phyloP scores from a whole-genome alignment of 108 stramenopile genomes.

The Conticribra guillardii region DNA sequence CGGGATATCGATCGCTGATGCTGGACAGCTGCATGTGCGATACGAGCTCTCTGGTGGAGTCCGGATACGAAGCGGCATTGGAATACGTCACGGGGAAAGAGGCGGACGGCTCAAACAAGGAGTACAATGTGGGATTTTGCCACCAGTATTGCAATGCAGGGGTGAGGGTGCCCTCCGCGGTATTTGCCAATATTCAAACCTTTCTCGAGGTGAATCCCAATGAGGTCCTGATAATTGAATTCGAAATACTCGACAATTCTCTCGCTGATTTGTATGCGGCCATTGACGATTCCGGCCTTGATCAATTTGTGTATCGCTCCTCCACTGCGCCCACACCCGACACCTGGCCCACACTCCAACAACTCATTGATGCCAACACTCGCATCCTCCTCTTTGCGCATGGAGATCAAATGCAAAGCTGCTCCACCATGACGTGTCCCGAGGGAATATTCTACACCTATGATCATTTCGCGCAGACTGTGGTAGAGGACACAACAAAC shows the following conservation, averaged over 20 bases:
- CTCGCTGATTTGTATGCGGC: conserved; percentile 17
- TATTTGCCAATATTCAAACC: conserved; percentile 49
- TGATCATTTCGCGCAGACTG: conserved; percentile 27
- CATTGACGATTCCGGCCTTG: conserved; percentile 23
- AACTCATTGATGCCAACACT: conserved; percentile 27
- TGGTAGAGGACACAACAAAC: not conserved
- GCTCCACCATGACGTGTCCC: conserved; percentile 11
- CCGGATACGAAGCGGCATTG: conserved; percentile 4
- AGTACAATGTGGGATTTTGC: conserved; percentile 49
- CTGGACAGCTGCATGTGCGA: conserved; percentile 73
- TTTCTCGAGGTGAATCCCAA: conserved; percentile 62
- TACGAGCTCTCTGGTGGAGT: conserved; percentile 25
- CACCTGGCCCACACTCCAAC: conserved; percentile 41
- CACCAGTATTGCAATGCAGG: conserved; percentile 64
- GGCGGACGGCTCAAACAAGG: conserved; percentile 3
- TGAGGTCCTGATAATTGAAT: conserved; percentile 44
- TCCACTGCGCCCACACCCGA: not conserved
- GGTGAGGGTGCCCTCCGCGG: conserved; percentile 50
- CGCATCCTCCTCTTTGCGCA: conserved; percentile 31
- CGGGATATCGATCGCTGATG: conserved; percentile 73
- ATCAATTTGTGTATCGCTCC: conserved; percentile 18
- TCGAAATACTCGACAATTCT: conserved; percentile 57
- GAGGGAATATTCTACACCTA: conserved; percentile 35
- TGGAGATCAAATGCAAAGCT: conserved; percentile 32
- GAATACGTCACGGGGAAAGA: not conserved